Percentiles rank a stretch among this genome's conserved stretches.
Conservation (phyloP, 257 asterid genomes). For the Fraxinus cuspidata region DNA sequence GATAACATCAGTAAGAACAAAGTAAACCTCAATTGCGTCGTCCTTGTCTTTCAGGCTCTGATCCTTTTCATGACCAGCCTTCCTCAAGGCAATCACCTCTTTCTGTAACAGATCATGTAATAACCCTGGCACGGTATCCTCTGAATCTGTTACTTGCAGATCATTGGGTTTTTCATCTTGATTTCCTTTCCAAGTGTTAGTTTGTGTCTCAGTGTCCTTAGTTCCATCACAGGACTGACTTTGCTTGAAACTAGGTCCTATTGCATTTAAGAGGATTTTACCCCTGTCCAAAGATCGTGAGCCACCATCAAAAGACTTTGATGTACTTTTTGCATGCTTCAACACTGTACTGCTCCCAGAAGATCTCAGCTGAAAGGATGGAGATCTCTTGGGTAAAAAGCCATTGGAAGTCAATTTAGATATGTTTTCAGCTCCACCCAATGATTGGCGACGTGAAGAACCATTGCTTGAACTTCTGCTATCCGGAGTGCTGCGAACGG, state of each 20-base stretch:
- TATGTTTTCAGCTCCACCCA: conserved; percentile 88
- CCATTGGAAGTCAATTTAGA: conserved; percentile 82
- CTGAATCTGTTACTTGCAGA: conserved; percentile 54
- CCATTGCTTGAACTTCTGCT: conserved; percentile 79
- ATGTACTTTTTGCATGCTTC: conserved; percentile 96
- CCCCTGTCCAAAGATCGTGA: conserved; percentile 83
- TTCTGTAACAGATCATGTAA: conserved; percentile 82
- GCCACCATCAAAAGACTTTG: conserved; percentile 97
- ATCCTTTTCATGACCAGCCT: conserved; percentile 93
- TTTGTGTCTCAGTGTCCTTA: conserved; percentile 63
- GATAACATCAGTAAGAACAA: conserved; percentile 25
- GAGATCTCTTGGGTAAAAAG: conserved; percentile 87
- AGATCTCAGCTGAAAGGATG: conserved; percentile 87
- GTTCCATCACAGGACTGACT: conserved; percentile 92
- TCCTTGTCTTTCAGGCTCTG: conserved; percentile 97
- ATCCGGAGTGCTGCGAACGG: conserved; percentile 60
- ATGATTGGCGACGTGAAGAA: conserved; percentile 82
- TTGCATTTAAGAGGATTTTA: conserved; percentile 77
- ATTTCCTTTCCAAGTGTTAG: conserved; percentile 63
- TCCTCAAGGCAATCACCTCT: conserved; percentile 86
- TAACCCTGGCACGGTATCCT: conserved; percentile 81
- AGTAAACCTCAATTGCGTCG: conserved; percentile 90
- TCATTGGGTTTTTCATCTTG: conserved; percentile 68
- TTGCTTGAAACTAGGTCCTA: conserved; percentile 86
- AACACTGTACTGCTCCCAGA: conserved; percentile 83